Evolutionary conservation across 768 basidiomycete genomes (phyloP).

Genomic region (Kwoniella pini): DNA sequence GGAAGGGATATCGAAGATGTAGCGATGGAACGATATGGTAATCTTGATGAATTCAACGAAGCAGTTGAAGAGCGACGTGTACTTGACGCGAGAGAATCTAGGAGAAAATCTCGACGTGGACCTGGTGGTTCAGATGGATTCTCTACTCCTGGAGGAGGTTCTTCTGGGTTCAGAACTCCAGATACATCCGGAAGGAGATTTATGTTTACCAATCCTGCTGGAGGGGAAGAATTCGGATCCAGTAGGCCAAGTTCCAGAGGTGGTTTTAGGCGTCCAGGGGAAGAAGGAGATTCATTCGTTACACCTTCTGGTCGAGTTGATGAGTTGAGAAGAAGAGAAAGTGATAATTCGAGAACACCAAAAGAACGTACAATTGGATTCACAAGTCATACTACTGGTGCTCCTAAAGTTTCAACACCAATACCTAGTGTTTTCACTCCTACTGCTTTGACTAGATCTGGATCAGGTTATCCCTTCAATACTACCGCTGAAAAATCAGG

Average conservation of each 20-base stretch:
- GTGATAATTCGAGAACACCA: slow-evolving; percentile 16
- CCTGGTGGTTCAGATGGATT: slow-evolving; percentile 55
- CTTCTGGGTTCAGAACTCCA: slow-evolving; percentile 50
- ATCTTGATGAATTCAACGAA: slow-evolving; percentile 79
- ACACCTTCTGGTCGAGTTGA: slow-evolving; percentile 27
- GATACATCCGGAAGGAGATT: slow-evolving; percentile 54
- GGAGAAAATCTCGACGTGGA: slow-evolving; percentile 58
- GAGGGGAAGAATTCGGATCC: slow-evolving; percentile 34
- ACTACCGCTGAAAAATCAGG: slow-evolving; percentile 3
- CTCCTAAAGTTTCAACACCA: slow-evolving; percentile 62
- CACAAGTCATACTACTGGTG: slow-evolving; percentile 9
- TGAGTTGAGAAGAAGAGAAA: slow-evolving; percentile 33
- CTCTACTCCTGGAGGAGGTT: slow-evolving; percentile 35
- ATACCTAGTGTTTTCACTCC: slow-evolving; percentile 91
- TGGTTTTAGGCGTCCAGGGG: slow-evolving; percentile 82
- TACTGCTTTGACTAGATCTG: slow-evolving; percentile 23
- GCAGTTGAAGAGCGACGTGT: slow-evolving; percentile 82
- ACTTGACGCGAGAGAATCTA: slow-evolving; percentile 76
- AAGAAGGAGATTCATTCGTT: slow-evolving; percentile 35
- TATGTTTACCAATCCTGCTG: slow-evolving; percentile 53
- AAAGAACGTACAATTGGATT: slow-evolving; percentile 1
- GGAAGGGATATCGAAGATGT: slow-evolving; percentile 59
- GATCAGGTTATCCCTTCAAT: slow-evolving; percentile 41
- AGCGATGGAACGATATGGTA: slow-evolving; percentile 84
- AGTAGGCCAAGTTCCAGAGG: slow-evolving; percentile 74